Evolutionary conservation across 768 basidiomycete species (phyloP).

Genomic region (Roridomyces roridus): DNA sequence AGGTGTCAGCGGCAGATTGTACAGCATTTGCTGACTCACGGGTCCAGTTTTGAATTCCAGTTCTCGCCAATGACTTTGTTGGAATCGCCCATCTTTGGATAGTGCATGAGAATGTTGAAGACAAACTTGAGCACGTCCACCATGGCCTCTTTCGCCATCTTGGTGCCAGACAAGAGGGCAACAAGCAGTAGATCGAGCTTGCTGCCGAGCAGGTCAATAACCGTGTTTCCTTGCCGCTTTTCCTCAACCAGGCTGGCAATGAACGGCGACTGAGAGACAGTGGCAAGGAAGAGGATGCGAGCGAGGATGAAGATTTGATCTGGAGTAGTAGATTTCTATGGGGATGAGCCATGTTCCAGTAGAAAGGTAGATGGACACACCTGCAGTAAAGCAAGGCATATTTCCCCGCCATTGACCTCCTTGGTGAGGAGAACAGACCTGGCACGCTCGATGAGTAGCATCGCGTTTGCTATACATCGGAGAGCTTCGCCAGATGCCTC

Average conservation of each 20-base stretch:
- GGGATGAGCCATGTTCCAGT: constrained; percentile 11
- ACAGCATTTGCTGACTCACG: constrained; percentile 49
- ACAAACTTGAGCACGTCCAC: constrained; percentile 84
- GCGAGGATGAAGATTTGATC: constrained; percentile 78
- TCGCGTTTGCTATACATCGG: constrained; percentile 79
- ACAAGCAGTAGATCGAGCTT: constrained; percentile 66
- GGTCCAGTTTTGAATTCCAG: constrained; percentile 77
- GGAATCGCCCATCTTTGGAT: constrained; percentile 57
- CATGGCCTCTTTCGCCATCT: constrained; percentile 74
- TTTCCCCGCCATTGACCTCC: constrained; percentile 69
- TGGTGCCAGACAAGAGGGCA: constrained; percentile 54
- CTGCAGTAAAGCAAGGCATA: constrained; percentile 62
- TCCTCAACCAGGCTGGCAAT: constrained; percentile 70
- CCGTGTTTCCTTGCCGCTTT: constrained; percentile 59
- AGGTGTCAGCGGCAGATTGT: not conserved
- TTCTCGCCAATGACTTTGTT: constrained; percentile 69
- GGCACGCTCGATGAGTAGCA: constrained; percentile 71
- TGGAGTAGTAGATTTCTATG: constrained; percentile 63
- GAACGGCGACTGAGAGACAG: constrained; percentile 57
- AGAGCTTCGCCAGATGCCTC: constrained; percentile 75
- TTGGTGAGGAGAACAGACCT: constrained; percentile 61
- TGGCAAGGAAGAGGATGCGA: constrained; percentile 78
- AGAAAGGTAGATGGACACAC: constrained; percentile 41
- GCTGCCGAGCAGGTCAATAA: constrained; percentile 63
- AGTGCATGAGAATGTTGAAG: constrained; percentile 83